Evolutionary conservation across 179 eudicot genomes (phyloP).

Genomic region (Beta corolliflora): DNA sequence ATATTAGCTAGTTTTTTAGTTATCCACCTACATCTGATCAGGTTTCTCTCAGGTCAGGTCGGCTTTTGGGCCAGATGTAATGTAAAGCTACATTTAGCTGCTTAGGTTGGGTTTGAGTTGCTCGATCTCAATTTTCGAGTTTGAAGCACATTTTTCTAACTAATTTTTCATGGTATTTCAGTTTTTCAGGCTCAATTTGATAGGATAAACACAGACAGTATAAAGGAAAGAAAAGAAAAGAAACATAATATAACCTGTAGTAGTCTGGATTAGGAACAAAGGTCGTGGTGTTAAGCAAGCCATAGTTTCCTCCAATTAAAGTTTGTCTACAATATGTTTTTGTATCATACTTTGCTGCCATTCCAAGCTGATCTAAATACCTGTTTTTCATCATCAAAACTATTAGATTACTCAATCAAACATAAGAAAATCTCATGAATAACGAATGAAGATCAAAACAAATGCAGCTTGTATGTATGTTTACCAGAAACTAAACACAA

Average conservation of each 20-base stretch:
- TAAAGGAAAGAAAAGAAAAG: too few species aligned
- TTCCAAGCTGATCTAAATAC: slow-evolving; percentile 95
- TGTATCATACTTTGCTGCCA: slow-evolving; percentile 66
- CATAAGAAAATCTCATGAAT: neutral
- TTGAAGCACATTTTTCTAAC: too few species aligned
- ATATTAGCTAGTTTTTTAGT: too few species aligned
- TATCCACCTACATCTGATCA: too few species aligned
- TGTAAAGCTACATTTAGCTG: too few species aligned
- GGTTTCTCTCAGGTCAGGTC: too few species aligned
- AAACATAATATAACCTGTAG: slow-evolving; percentile 55
- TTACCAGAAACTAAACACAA: slow-evolving; percentile 93
- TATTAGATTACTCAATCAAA: neutral
- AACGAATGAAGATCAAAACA: neutral
- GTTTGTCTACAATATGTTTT: slow-evolving; percentile 90
- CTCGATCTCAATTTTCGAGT: too few species aligned
- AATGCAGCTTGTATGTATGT: neutral
- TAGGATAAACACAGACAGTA: too few species aligned
- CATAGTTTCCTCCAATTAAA: slow-evolving; percentile 91
- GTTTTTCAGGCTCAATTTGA: too few species aligned
- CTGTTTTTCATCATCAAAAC: slow-evolving; percentile 36
- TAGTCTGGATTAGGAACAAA: slow-evolving; percentile 95
- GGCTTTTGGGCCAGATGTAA: too few species aligned
- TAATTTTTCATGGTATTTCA: too few species aligned
- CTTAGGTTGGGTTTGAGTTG: too few species aligned
- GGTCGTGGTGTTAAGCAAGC: slow-evolving; percentile 75